Evolutionary conservation across 192 early-diverging fungal species (phyloP).

Genomic region (Umbelopsis sp.): DNA sequence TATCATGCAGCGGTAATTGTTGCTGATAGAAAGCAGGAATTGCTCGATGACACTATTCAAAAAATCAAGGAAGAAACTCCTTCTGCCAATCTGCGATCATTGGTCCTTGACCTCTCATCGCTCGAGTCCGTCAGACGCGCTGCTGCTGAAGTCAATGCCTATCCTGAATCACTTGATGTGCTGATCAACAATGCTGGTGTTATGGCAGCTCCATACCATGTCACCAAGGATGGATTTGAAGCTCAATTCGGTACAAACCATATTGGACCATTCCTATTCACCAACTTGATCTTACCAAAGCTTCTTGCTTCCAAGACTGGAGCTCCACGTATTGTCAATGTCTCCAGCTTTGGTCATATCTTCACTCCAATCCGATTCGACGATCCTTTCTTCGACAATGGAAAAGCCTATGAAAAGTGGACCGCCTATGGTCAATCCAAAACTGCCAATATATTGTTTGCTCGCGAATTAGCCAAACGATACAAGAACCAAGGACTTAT

Average conservation of each 20-base stretch:
- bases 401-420: no score
- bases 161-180: no score
- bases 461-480: conserved; percentile 18
- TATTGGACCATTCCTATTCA: conserved; percentile 53
- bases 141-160: not conserved
- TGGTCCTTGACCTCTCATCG: conserved; percentile 28
- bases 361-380: not conserved
- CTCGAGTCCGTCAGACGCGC: no score
- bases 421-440: conserved; percentile 29
- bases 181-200: conserved; percentile 29
- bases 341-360: not conserved
- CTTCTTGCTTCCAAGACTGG: conserved; percentile 18
- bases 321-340: not conserved
- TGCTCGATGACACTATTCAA: not conserved
- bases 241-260: conserved; percentile 69
- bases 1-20: not conserved
- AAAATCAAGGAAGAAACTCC: conserved; percentile 27
- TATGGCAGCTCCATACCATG: conserved; percentile 55
- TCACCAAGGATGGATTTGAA: conserved; percentile 62
- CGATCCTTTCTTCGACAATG: not conserved
- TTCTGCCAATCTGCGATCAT: conserved; percentile 20
- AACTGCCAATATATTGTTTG: conserved; percentile 55
- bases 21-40: conserved; percentile 23
- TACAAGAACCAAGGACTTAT: conserved; percentile 6
- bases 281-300: not conserved